A percentile compares a stretch with the other conserved stretches of the same genome.
These are phyloP conservation scores for Flaveria trinervia DNA, from an alignment of 129 eudicot genomes.

Conservation along the genomic window DNA sequence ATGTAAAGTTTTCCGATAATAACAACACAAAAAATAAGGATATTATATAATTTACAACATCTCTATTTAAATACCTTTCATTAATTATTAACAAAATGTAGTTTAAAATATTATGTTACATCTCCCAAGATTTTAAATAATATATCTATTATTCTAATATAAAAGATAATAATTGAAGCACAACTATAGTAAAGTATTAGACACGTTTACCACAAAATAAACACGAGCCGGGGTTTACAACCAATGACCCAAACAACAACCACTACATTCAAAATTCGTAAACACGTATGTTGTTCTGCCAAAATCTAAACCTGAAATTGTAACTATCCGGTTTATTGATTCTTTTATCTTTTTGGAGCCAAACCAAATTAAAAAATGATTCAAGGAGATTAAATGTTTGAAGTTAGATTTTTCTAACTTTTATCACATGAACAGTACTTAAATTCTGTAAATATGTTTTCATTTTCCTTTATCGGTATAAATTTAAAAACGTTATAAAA, in stretches of 20 bases:
- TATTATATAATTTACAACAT: neutral
- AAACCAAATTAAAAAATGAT: no score
- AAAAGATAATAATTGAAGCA: neutral
- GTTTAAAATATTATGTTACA: neutral
- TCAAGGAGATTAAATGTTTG: no score
- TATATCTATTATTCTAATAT: neutral
- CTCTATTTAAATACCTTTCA: neutral
- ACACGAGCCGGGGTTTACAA: neutral
- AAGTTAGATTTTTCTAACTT: no score
- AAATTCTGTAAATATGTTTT: no score
- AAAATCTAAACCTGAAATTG: neutral
- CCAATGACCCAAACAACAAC: constrained; percentile 14
- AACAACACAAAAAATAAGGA: neutral
- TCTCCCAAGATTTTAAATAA: neutral
- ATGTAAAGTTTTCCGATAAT: neutral
- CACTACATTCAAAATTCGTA: neutral
- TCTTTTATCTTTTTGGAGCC: no score
- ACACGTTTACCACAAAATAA: constrained; percentile 21
- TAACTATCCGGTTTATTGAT: no score
- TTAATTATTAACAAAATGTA: neutral
- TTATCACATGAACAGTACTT: no score
- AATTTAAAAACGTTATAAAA: no score
- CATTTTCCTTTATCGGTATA: no score
- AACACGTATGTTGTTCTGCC: neutral
- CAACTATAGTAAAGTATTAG: constrained; percentile 4